Base-by-base conservation (phyloP, 441 rosid genomes). In the Pelargonium australe region DNA sequence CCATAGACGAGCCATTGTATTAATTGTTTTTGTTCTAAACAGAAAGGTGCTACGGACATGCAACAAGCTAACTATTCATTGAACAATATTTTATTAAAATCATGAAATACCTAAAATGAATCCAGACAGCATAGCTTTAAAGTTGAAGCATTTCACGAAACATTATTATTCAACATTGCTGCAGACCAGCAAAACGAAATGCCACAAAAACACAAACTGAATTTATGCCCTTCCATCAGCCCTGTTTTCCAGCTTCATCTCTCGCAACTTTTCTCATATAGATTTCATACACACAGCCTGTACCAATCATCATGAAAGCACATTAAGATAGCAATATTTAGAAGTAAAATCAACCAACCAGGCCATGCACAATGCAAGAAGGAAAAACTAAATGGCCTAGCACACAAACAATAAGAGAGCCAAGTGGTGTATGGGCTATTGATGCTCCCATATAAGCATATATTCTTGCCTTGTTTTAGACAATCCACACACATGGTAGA, bases 151-250 rank as follows among this genome's bases (percentile, higher is more conserved):
- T 28, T 28, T 28, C 34, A 28, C 34, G 28, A 58, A 17, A 12
- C 63, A n/a, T 20, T 12, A 3, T 19, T 17, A 10, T 58, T 17
- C 10, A 28, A 11, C 34, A 5, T 17, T 58, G 23, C 10, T 58
- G 63, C n/a, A 58, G 63, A 58, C 31, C 63, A 20, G 13, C 31
- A 58, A 58, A 58, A 19, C 11, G 34, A 58, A 13, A 57, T 16
- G 62, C 62, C 10, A 57, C 10, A 57, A 7, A 57, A 19, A 57
- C 19, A 57, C 28, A 19, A 28, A 7, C 10, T 17, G 19, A 12
- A 58, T 20, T 23, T 58, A 58, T 23, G 20, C n/a, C 34, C 63
- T 58, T 58, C 63, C 63, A 58, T 12, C 34, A 19, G 31, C 63
- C 6, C 37, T 58, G 63, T 20, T 58, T 58, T 5, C 12, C 31